Conservation (phyloP, 208 protist species). For the Leishmania aethiopica region DNA sequence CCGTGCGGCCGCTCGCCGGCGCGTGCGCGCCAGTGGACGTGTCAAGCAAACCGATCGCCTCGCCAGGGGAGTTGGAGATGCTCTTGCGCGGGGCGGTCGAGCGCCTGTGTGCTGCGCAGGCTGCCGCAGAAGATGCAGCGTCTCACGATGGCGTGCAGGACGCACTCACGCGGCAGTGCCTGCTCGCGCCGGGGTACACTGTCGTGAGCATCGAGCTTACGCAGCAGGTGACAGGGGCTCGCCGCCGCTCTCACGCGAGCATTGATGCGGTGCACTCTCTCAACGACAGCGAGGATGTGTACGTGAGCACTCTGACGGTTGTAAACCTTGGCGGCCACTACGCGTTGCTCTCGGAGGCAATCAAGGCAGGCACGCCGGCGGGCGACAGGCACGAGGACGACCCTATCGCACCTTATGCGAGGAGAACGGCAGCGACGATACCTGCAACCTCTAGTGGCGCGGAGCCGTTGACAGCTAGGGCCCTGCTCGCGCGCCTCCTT, state of each 20-base stretch:
- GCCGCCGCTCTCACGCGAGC: neutral
- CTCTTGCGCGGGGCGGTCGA: constrained; percentile 24
- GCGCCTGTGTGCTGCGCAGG: constrained; percentile 16
- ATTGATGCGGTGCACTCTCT: neutral
- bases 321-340: constrained; percentile 27
- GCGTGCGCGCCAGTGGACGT: constrained; percentile 12
- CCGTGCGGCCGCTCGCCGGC: constrained; percentile 13
- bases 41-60: constrained; percentile 3
- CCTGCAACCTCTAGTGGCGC: too few species aligned
- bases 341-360: constrained; percentile 11
- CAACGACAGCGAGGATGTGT: constrained; percentile 5
- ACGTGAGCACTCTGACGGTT: constrained; percentile 19
- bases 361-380: neutral
- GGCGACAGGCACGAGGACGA: neutral
- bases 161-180: constrained; percentile 8
- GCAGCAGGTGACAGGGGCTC: constrained; percentile 4
- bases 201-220: constrained; percentile 23
- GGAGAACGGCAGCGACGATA: too few species aligned
- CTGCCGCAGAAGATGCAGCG: neutral
- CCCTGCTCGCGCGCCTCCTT: constrained; percentile 19
- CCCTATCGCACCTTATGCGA: neutral
- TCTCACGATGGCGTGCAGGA: neutral
- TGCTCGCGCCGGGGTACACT: constrained; percentile 17
- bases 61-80: constrained; percentile 15
- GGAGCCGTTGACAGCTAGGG: neutral